Evolutionary conservation across 2,329 filamentous ascomycete species (phyloP), one percentile per base, ranked within the genome.

Genomic region (Arthrobotrys iridis): DNA sequence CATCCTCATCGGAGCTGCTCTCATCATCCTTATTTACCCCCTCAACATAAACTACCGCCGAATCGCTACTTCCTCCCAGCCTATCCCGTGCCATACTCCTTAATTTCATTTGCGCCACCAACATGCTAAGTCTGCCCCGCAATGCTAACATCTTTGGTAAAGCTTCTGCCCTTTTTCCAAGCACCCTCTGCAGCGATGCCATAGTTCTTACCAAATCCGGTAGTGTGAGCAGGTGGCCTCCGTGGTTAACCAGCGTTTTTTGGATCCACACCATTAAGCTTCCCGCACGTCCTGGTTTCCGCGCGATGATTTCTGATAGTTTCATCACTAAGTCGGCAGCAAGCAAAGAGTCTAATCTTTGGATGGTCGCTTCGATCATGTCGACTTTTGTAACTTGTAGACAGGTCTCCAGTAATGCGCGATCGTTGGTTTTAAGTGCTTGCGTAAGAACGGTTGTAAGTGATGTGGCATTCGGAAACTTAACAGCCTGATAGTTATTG

Each of bases 231-330:
- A 99, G 86, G 62, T 93, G 93, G 77, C 94, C 95, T 78, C 95
- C 95, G 81, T 99, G 95, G 1, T 92, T 90, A 33, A 97, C 89
- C 64, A 97, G 87, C 0, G 93, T 94, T 92, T 93, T 97, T 83
- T 97, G 93, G 45, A 98, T 91, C 93, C 95, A 99, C 13, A 91
- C 88, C 87, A 97, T 93, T 30, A 99, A 87, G 80, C 90, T 92
- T 59, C 93, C 93, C 11, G 95, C 94, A 64, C 95, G 88, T 2
- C 94, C 95, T 0, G 95, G 95, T 46, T 93, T 89, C 78, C 91
- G 88, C 83, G 97, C 90, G 81, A 99, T 88, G 72, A 93, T 88
- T 79, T 96, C 91, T 6, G 95, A 92, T 59, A 99, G 87, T 82
- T 92, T 93, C 80, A 89, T 89, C 68, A 99, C 87, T 7, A 99